Base-by-base conservation (phyloP, 2,329 filamentous ascomycete species). In the Sarocladiaceae sp. region DNA sequence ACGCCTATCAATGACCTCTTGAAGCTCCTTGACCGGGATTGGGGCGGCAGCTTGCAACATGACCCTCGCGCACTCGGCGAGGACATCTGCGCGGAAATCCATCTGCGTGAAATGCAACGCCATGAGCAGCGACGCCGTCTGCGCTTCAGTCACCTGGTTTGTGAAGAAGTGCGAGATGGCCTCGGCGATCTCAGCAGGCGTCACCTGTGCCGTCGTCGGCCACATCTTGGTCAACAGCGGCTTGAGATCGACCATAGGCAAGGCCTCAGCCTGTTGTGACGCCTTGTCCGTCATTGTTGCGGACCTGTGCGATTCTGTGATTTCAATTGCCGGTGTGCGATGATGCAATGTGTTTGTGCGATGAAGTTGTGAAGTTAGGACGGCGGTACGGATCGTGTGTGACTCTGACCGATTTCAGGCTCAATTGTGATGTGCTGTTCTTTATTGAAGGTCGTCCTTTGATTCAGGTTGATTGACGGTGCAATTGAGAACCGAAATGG, bases 81-180 rank as follows among this genome's bases (percentile, higher is more conserved):
- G 82, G 36, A 99, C 89, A 63, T 94, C 88, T 23, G 92, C 83
- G 57, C 87, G 82, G 58, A 87, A 82, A 68, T 97, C 94, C 67
- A 90, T 82, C 54, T 86, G 84, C 2, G 91, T 96, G 60, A 96
- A 97, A 72, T 97, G 93, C 42, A 99, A 77, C 52, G 91, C 88
- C 64, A 94, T 97, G 50, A 97, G 77, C 52, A 99, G 77, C 35
- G 92, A 88, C 51, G 89, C 88, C 1, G 88, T 88, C 68, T 97
- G 94, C 8, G 92, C 88, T 35, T 89, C 86, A n/a, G 89, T 93
- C 17, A 97, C 77, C 58, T 84, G 83, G 71, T 97, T 87, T 54
- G 91, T 92, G 70, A 97, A 97, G 65, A 97, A 95, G 64, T 93
- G 79, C 4, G 90, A 86, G 60, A 97, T 86, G 51, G 93, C 92